Base-by-base conservation (phyloP, 1,284 basidiomycete species). In the Apiotrichum sp. region DNA sequence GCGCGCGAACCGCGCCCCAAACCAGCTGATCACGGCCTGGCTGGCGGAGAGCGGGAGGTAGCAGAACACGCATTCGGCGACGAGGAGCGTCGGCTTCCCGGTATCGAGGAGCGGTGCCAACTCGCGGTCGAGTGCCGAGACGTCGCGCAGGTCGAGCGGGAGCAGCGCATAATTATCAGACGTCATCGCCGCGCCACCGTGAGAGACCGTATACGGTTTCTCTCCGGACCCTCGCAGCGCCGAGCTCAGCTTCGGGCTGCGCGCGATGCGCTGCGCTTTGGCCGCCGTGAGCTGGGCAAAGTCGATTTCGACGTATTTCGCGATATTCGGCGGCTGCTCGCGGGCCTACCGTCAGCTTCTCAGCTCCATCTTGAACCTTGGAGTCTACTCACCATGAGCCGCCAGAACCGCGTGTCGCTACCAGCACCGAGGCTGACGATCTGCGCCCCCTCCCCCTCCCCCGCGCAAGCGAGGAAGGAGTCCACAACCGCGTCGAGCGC, bases 401-500 rank as follows among this genome's bases (percentile, higher is more conserved):
- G 80, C 92, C 93, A 98, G 73, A 88, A 97, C 46, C 93, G 79
- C 11, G 90, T 90, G 75, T 98, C 93, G 66, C 89, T 96, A 1
- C 93, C 93, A 0, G 92, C 88, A 3, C 93, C 93, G 8, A 97
- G 73, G 70, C 88, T 92, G 45, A 97, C 81, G 57, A 97, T 85
- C 79, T 97, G 93, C 62, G 82, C 76, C 62, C 57, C 45, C 16
- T 60, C 32, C 50, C 34, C 31, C 22, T 22, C 22, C 22, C 22
- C 22, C 4, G 79, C 63, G 6, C 13, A 13, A 8, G 69, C 63
- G 14, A 96, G 65, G 82, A 92, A 97, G 45, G 80, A 73, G 22
- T 86, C 78, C 0, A 96, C 85, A 6, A 97, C 82, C 45, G 76
- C 72, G 69, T 98, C 96, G 46, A 98, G 84, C 2, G 84, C 86